Evolutionary conservation across 495 filamentous ascomycete species (phyloP), one percentile per base, ranked within the genome.

Genomic region (Neurospora sp.): DNA sequence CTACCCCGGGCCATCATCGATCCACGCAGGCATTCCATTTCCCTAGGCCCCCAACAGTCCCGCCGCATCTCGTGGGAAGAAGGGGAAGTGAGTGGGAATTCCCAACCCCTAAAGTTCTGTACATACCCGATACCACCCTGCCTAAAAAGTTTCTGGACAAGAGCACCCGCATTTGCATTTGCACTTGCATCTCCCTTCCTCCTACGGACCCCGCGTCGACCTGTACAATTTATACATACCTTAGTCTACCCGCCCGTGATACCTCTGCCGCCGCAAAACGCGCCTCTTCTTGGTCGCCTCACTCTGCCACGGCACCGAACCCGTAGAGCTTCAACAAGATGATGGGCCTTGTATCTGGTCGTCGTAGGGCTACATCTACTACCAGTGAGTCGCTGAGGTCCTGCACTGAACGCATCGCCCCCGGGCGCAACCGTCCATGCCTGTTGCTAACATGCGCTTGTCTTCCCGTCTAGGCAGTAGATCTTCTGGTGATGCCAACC

Each of bases 401-500:
- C 70, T 46, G 42, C 42, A 72, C 31, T 39, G 48, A 14, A 12
- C 48, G 35, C 39, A 39, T 70, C 35, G 6, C 69, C 54, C 23
- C 54, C 23, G 23, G 6, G 20, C 23, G 54, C 54, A 69, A 37
- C 70, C 41, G 12, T 9, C 20, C 31, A n/a, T 42, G 40, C 14
- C 41, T 35, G 9, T 16, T 72, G 73, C 77, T 79, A 75, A 78
- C 74, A 14, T 38, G 16, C 8, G 54, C 31, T 37, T 62, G 10
- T 27, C 35, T 72, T 59, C 9, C 18, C 46, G 27, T 72, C 42
- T 71, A 88, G 86, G 86, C 78, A 88, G 84, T 73, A 82, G 80
- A 73, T 85, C 85, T 46, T 88, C 86, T 14, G 78, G 76, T 62
- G 86, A 81, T 39, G 79, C 74, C 39, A 78, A 77, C 27, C 76